Evolutionary conservation across 78 protist genomes (phyloP).

Genomic region (Abeoforma whisleri): DNA sequence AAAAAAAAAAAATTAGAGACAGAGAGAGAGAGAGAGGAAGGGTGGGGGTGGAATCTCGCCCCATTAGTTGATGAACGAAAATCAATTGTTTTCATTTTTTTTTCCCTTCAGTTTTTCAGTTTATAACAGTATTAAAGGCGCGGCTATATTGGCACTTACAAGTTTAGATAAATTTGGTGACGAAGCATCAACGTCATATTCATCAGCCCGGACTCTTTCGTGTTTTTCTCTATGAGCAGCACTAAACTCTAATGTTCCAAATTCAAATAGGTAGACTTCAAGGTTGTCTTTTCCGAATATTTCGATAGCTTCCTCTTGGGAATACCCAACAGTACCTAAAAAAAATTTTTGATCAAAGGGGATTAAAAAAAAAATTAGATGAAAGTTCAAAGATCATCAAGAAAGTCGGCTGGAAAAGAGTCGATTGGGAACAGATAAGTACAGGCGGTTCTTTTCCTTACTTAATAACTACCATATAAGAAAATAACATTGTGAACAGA

Average conservation of each 20-base stretch:
- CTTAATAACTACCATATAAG: too few species aligned
- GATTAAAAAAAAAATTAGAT: too few species aligned
- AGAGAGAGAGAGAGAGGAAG: not conserved
- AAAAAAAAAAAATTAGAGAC: constrained; percentile 49
- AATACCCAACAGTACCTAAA: constrained; percentile 73
- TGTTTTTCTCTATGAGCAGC: constrained; percentile 61
- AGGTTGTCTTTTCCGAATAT: constrained; percentile 64
- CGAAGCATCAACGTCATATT: not conserved
- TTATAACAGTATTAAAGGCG: not conserved
- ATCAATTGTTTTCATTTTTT: too few species aligned
- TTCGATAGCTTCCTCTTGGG: constrained; percentile 74
- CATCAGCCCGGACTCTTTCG: not conserved
- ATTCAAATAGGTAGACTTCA: constrained; percentile 56
- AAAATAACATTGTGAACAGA: too few species aligned
- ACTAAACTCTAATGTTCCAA: constrained; percentile 62
- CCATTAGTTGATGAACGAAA: too few species aligned
- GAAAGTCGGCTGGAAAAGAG: too few species aligned
- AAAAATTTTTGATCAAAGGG: too few species aligned
- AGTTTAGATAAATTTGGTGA: not conserved
- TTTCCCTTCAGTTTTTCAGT: too few species aligned
- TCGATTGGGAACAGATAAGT: too few species aligned
- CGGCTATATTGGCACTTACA: constrained; percentile 2
- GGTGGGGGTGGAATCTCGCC: too few species aligned
- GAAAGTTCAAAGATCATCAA: too few species aligned
- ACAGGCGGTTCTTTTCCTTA: too few species aligned